Percentiles rank a stretch among this genome's conserved stretches.
These are phyloP conservation scores for Ogataea trehaloabstinens DNA, from an alignment of 805 yeast species.

Conservation along the genomic window DNA sequence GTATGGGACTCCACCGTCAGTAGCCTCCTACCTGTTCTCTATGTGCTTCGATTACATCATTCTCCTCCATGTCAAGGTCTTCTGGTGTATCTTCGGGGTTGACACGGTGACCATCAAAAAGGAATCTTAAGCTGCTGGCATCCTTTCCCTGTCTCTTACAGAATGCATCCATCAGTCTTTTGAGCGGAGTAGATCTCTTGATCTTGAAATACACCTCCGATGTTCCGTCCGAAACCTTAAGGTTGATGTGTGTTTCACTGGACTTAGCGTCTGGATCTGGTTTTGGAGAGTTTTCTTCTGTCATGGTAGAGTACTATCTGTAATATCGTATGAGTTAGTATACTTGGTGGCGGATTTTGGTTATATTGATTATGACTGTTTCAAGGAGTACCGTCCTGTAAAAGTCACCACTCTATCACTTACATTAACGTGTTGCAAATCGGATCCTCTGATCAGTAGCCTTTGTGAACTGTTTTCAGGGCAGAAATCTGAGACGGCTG, in stretches of 20 bases:
- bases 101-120: slow-evolving; percentile 91
- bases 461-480: no score
- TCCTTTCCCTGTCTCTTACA: slow-evolving; percentile 97
- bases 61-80: slow-evolving; percentile 88
- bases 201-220: slow-evolving; percentile 96
- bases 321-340: slow-evolving; percentile 5
- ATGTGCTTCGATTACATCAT: slow-evolving; percentile 95
- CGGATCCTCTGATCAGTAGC: no score
- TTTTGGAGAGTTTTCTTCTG: slow-evolving; percentile 31
- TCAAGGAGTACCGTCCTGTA: no score
- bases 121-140: slow-evolving; percentile 75
- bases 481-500: no score
- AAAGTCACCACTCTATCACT: no score
- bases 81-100: slow-evolving; percentile 90
- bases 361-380: no score
- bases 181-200: slow-evolving; percentile 87
- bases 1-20: no score
- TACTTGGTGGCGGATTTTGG: no score
- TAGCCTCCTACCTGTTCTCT: slow-evolving; percentile 85
- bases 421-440: no score
- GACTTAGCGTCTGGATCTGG: slow-evolving; percentile 49
- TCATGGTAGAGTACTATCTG: slow-evolving; percentile 21
- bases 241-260: slow-evolving; percentile 69
- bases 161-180: slow-evolving; percentile 94
- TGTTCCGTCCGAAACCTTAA: slow-evolving; percentile 91